Percentiles rank a stretch among this genome's conserved stretches.
Evolutionary conservation across 257 asterid genomes (phyloP).

Genomic region (Capsicum rhomboideum): DNA sequence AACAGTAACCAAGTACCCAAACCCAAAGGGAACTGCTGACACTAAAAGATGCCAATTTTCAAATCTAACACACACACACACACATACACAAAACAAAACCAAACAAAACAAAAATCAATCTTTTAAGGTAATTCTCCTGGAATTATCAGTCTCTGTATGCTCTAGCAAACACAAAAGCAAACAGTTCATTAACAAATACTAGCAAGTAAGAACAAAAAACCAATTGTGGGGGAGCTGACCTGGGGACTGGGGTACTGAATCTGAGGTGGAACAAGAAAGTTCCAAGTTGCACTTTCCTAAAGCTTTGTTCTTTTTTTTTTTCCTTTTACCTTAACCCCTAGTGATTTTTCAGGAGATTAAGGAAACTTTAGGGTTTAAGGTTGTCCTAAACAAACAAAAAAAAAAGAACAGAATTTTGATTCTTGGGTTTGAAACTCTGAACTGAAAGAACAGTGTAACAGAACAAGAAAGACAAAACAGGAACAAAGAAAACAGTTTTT

Average conservation of each 20-base stretch:
- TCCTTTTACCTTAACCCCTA: not conserved
- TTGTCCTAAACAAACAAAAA: not conserved
- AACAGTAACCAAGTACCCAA: not conserved
- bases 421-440: not conserved
- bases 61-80: not conserved
- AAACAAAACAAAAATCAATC: not conserved
- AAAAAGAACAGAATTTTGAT: not conserved
- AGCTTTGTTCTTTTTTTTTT: not conserved
- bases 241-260: not conserved
- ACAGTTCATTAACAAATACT: not conserved
- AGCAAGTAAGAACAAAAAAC: not conserved
- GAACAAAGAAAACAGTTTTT: not conserved
- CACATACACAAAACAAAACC: too few relatives aligned
- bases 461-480: not conserved
- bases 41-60: not conserved
- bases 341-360: not conserved
- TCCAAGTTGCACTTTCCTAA: not conserved
- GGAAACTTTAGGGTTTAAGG: not conserved
- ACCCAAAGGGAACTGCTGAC: not conserved
- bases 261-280: slow-evolving; percentile 1
- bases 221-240: slow-evolving; percentile 3
- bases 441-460: not conserved
- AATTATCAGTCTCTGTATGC: not conserved
- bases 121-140: not conserved
- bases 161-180: not conserved